Evolutionary conservation across 257 asterid genomes (phyloP).

Genomic region (Leptodermis oblonga): DNA sequence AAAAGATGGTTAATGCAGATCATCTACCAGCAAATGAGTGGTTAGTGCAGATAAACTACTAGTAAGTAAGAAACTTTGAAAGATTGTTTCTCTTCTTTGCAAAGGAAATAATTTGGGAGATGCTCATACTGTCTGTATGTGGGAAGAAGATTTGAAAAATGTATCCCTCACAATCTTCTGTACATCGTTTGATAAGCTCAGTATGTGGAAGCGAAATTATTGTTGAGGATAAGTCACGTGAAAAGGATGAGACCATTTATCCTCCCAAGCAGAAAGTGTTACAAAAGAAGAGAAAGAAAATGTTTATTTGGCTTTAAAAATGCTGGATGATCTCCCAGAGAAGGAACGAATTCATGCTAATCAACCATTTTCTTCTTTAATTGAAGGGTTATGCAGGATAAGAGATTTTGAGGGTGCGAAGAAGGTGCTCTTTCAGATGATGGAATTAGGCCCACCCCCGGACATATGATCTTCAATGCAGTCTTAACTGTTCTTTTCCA

Average conservation of each 20-base stretch:
- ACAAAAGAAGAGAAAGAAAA: slow-evolving; percentile 32
- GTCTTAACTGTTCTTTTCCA: slow-evolving; percentile 65
- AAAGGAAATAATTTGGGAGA: slow-evolving; percentile 60
- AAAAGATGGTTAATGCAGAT: no score
- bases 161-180: slow-evolving; percentile 39
- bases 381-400: slow-evolving; percentile 64
- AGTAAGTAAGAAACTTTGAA: slow-evolving; percentile 48
- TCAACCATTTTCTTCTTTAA: slow-evolving; percentile 54
- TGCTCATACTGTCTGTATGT: slow-evolving; percentile 66
- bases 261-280: slow-evolving; percentile 4
- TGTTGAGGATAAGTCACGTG: background rate
- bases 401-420: slow-evolving; percentile 60
- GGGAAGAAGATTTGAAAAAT: slow-evolving; percentile 59
- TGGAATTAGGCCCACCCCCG: slow-evolving; percentile 81
- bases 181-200: slow-evolving; percentile 49
- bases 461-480: slow-evolving; percentile 55
- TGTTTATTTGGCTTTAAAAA: slow-evolving; percentile 51
- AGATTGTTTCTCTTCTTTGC: slow-evolving; percentile 60
- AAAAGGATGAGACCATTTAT: background rate
- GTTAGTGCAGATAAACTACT: slow-evolving; percentile 50
- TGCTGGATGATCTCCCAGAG: slow-evolving; percentile 49
- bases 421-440: slow-evolving; percentile 59
- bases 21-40: no score
- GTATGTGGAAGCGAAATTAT: slow-evolving; percentile 29
- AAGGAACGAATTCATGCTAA: slow-evolving; percentile 48